Evolutionary conservation across 306 rosid genomes (phyloP), one percentile per base, ranked within the genome.

Genomic region (Lathyrus aphaca): DNA sequence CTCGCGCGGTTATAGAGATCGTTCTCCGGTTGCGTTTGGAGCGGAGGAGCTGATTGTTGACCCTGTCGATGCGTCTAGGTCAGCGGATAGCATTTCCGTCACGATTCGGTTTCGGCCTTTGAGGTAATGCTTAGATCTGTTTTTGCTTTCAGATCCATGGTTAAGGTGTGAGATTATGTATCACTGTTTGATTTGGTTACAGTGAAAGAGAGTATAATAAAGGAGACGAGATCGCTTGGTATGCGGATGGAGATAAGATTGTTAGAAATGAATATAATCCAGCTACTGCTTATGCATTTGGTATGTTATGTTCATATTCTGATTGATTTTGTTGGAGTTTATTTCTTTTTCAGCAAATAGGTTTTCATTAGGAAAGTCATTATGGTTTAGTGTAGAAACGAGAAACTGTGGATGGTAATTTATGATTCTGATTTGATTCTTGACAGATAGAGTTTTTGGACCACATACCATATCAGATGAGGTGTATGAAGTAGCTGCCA

Each of bases 141-240:
- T 38, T 43, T 30, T 46, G 73, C 77, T 75, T 77, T 80, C 88
- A 74, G 97, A 91, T 95, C 96, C 92, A 67, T 63, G 39, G 16
- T 59, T 69, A 55, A 25, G 61, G 57, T 75, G 53, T 39, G 76
- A 73, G 53, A 51, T 67, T 55, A 72, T 35, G 10, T 81, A 80
- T 76, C 78, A 30, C 61, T 70, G 79, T 76, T 35, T 59, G 46
- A 61, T 72, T 79, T 57, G 17, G 77, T 80, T 86, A 87, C 92
- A 95, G 99, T 72, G 99, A 95, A 71, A 95, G 97, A 76, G 99
- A 95, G 88, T 91, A 79, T 73, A 92, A 89, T 81, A 87, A 67
- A 83, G 99, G 99, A 53, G 99, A 95, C 17, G 97, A 89, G 82
- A 82, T 91, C 63, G 87, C 96, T 32, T 95, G 99, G 99, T 95